Conservation (phyloP, 2,329 filamentous ascomycete genomes). For the Chrysosporium keratinophilum region DNA sequence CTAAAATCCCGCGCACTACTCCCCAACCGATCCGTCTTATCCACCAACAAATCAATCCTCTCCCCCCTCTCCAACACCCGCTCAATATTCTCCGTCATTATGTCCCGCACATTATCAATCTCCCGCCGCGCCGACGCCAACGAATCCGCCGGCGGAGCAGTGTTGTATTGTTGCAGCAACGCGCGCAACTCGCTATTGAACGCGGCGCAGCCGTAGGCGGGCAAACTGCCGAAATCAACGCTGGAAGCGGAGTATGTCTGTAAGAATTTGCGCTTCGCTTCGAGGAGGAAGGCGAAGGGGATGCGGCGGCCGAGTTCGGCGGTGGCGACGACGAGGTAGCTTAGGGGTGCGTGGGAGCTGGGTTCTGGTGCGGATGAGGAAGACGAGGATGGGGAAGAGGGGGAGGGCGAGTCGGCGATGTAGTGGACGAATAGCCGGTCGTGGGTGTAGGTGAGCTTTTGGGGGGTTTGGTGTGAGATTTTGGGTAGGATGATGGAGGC, state of each 20-base stretch:
- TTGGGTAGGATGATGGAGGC: slow-evolving; percentile 92
- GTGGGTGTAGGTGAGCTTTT: slow-evolving; percentile 92
- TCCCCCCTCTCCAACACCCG: slow-evolving; percentile 80
- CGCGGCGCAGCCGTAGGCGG: slow-evolving; percentile 77
- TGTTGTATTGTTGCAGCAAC: slow-evolving; percentile 76
- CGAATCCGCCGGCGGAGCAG: slow-evolving; percentile 67
- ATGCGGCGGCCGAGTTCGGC: slow-evolving; percentile 73
- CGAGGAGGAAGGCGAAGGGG: slow-evolving; percentile 83
- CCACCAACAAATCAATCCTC: slow-evolving; percentile 82
- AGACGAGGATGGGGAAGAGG: slow-evolving; percentile 28
- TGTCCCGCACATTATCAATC: slow-evolving; percentile 83
- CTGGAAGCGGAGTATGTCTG: slow-evolving; percentile 52
- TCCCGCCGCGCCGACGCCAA: slow-evolving; percentile 73
- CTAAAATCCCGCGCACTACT: slow-evolving; percentile 84
- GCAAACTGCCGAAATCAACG: slow-evolving; percentile 66
- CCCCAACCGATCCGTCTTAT: slow-evolving; percentile 89
- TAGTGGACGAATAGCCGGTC: slow-evolving; percentile 91
- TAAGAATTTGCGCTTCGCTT: slow-evolving; percentile 82
- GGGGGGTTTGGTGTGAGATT: slow-evolving; percentile 66
- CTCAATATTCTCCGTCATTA: slow-evolving; percentile 95
- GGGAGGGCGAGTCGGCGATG: slow-evolving; percentile 70
- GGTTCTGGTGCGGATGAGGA: slow-evolving; percentile 21
- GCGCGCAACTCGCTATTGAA: slow-evolving; percentile 72
- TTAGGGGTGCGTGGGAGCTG: slow-evolving; percentile 66
- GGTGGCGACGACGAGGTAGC: slow-evolving; percentile 82